These are phyloP conservation scores for Lactarius indigo DNA, from an alignment of 768 basidiomycete species.

Conservation along the genomic window DNA sequence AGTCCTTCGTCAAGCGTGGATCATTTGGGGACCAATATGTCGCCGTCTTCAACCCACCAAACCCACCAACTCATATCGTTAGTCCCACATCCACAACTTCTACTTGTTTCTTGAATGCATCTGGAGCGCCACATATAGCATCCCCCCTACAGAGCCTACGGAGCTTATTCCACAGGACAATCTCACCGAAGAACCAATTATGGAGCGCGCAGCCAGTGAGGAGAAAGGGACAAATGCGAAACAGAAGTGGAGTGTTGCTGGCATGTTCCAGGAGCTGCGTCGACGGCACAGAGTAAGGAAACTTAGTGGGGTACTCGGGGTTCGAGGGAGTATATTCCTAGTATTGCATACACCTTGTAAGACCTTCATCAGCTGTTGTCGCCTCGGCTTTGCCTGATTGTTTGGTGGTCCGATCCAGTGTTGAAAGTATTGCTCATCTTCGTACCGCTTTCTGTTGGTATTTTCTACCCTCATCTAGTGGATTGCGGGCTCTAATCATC, in stretches of 20 bases:
- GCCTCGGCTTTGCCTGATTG: background rate
- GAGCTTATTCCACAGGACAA: background rate
- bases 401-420: slow-evolving; percentile 39
- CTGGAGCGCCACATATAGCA: background rate
- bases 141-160: background rate
- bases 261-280: background rate
- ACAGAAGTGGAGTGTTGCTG: background rate
- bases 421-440: slow-evolving; percentile 65
- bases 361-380: slow-evolving; percentile 23
- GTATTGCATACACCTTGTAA: slow-evolving; percentile 58
- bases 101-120: background rate
- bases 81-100: background rate
- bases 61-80: slow-evolving; percentile 2
- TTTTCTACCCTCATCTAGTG: background rate
- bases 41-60: background rate
- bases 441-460: slow-evolving; percentile 64
- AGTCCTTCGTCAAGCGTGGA: slow-evolving; percentile 1
- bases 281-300: slow-evolving; percentile 18
- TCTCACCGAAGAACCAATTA: background rate
- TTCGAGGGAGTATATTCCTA: slow-evolving; percentile 46
- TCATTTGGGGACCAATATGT: background rate
- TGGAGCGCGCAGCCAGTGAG: background rate
- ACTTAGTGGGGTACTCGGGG: slow-evolving; percentile 44
- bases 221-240: background rate
- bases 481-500: slow-evolving; percentile 7